phyloP scores from a whole-genome alignment of 495 filamentous ascomycete genomes.

The Talaromyces trachyspermus region DNA sequence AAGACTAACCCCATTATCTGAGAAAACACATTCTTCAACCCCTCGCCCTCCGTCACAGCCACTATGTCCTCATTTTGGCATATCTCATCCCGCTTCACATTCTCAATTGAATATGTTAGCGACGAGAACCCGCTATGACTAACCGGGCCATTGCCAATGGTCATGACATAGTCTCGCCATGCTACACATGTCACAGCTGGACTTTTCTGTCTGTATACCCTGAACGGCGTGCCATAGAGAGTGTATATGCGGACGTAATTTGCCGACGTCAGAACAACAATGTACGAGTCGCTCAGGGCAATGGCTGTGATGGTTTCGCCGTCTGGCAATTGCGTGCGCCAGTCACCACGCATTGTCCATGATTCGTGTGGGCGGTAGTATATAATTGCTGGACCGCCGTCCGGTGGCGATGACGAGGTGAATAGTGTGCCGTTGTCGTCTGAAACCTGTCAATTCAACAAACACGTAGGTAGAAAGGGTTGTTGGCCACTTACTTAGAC shows the following conservation, averaged over 20 bases:
- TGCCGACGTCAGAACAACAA: slow-evolving; percentile 75
- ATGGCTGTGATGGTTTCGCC: slow-evolving; percentile 78
- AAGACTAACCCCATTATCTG: slow-evolving; percentile 64
- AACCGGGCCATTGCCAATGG: slow-evolving; percentile 85
- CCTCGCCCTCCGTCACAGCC: slow-evolving; percentile 64
- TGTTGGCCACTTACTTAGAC: slow-evolving; percentile 60
- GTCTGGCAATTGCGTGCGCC: slow-evolving; percentile 74
- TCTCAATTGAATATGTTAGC: slow-evolving; percentile 82
- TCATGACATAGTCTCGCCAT: slow-evolving; percentile 90
- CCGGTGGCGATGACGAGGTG: slow-evolving; percentile 61
- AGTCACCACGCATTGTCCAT: slow-evolving; percentile 86
- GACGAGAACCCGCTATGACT: slow-evolving; percentile 61
- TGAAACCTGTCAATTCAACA: slow-evolving; percentile 10
- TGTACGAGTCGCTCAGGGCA: slow-evolving; percentile 84
- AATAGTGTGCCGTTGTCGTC: slow-evolving; percentile 82
- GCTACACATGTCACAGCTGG: slow-evolving; percentile 87
- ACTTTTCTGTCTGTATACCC: slow-evolving; percentile 85
- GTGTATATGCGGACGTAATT: slow-evolving; percentile 91
- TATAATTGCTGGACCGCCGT: slow-evolving; percentile 66
- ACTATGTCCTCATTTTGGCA: slow-evolving; percentile 89
- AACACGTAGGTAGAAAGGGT: too few species aligned
- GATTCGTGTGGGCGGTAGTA: slow-evolving; percentile 96
- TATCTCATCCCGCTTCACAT: slow-evolving; percentile 86
- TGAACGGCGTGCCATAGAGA: slow-evolving; percentile 80
- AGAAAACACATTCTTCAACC: slow-evolving; percentile 83